Conservation (phyloP, 2,329 filamentous ascomycete genomes). For the Periglandula ipomoeae region DNA sequence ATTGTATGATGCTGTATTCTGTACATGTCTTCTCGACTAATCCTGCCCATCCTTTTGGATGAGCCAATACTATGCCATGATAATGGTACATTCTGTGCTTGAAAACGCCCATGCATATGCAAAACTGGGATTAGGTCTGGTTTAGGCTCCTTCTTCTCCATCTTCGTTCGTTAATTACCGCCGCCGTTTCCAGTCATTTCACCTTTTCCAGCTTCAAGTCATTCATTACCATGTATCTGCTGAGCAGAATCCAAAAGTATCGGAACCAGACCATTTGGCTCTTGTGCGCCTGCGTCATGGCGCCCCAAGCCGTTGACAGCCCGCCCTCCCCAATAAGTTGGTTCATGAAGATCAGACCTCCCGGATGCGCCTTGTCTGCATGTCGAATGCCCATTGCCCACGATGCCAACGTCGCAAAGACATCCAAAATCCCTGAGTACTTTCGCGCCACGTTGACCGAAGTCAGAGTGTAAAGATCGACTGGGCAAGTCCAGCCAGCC, state of each 20-base stretch:
- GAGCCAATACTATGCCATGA: too few relatives aligned
- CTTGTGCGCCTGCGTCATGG: slow-evolving; percentile 83
- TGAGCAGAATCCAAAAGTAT: slow-evolving; percentile 87
- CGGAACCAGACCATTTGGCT: slow-evolving; percentile 99
- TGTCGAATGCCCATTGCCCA: slow-evolving; percentile 37
- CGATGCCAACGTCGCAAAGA: slow-evolving; percentile 57
- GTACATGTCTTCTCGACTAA: too few relatives aligned
- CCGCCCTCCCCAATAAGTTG: slow-evolving; percentile 50
- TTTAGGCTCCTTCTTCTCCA: background rate
- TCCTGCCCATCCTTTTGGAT: too few relatives aligned
- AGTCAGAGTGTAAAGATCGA: slow-evolving; percentile 78
- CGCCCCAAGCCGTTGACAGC: slow-evolving; percentile 57
- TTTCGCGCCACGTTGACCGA: slow-evolving; percentile 68
- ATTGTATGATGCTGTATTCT: too few relatives aligned
- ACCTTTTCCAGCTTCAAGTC: slow-evolving; percentile 56
- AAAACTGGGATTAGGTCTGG: too few relatives aligned
- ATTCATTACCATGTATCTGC: slow-evolving; percentile 93
- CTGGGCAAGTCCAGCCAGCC: slow-evolving; percentile 58
- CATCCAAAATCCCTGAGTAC: slow-evolving; percentile 70
- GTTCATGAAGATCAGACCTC: slow-evolving; percentile 62
- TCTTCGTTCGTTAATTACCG: too few relatives aligned
- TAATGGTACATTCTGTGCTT: too few relatives aligned
- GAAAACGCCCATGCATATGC: too few relatives aligned
- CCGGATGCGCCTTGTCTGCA: slow-evolving; percentile 32
- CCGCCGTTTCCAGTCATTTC: slow-evolving; percentile 7